These are phyloP conservation scores for Eucalyptus marginata DNA, from an alignment of 345 rosid genomes.

Conservation along the genomic window DNA sequence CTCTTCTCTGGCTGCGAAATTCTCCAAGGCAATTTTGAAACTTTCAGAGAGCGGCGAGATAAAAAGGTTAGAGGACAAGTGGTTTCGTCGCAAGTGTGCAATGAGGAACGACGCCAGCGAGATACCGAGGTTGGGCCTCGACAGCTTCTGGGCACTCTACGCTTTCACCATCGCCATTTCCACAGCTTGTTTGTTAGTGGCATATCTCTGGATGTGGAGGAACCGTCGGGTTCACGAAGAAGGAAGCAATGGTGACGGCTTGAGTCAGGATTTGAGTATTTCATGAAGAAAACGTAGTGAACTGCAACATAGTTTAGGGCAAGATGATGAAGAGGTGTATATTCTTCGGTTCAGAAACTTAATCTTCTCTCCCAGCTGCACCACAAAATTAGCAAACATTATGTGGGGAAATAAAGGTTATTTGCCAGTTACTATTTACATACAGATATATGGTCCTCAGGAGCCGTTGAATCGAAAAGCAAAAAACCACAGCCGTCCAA, in stretches of 20 bases:
- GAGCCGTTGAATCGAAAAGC: too few species aligned
- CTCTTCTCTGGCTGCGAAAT: slow-evolving; percentile 22
- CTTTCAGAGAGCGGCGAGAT: slow-evolving; percentile 22
- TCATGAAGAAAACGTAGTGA: background rate
- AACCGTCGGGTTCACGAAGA: background rate
- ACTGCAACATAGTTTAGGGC: background rate
- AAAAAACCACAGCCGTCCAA: background rate
- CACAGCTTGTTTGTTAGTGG: slow-evolving; percentile 10
- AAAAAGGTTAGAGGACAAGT: slow-evolving; percentile 1
- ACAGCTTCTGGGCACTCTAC: slow-evolving; percentile 32
- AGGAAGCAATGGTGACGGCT: background rate
- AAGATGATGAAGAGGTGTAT: background rate
- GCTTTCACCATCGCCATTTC: slow-evolving; percentile 17
- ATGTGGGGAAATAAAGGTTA: background rate
- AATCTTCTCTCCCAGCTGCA: background rate
- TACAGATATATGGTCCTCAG: background rate
- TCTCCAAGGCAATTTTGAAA: slow-evolving; percentile 28
- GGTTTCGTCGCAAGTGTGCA: slow-evolving; percentile 18
- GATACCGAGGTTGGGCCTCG: slow-evolving; percentile 10
- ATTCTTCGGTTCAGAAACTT: background rate
- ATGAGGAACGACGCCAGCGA: background rate
- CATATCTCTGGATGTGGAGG: background rate
- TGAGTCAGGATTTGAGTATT: background rate
- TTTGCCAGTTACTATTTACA: background rate
- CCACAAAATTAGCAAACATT: background rate